Evolutionary conservation across 495 filamentous ascomycete genomes (phyloP), one percentile per base, ranked within the genome.

Genomic region (Podospora sp.): DNA sequence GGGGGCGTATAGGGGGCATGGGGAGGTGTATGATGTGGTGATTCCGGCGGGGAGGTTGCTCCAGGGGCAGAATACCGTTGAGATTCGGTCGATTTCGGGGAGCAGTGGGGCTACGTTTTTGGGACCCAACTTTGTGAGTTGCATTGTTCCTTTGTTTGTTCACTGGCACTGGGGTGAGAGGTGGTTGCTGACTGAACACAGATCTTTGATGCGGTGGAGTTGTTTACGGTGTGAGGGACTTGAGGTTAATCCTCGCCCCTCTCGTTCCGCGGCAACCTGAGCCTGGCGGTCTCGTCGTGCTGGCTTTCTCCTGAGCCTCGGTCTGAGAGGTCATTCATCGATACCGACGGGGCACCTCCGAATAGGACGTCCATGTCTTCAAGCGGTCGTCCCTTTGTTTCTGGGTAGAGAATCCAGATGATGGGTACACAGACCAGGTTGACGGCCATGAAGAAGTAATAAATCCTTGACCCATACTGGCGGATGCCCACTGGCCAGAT

Each of bases 51-150:
- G 85, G 0, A 85, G 75, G n/a, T 80, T 91, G 55, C 81, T 87
- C 9, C 77, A 72, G 6, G 88, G 88, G 0, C 73, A 66, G 2
- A 91, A 91, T 65, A 90, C 86, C n/a, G 84, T 91, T 24, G 84
- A 85, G 2, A 87, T 91, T 64, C 81, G 68, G 60, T 84, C 85
- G 24, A 76, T 84, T 24, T 88, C 86, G 12, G 88, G 88, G 6
- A 89, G 83, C 73, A 81, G 80, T 18, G 86, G 87, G 1, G 75
- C 71, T 27, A 74, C 73, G 0, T 90, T 82, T 67, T 73, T 90
- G 66, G 82, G 79, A 50, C 88, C 88, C 8, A 90, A 90, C 65
- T 78, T 89, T 67, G 86, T 88, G 72, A 85, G 85, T 82, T 24
- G 51, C n/a, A 3, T 29, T n/a, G n/a, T n/a, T n/a, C n/a, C 8